These are phyloP conservation scores for Leccinum boreale DNA, from an alignment of 768 basidiomycete genomes.

Conservation along the genomic window DNA sequence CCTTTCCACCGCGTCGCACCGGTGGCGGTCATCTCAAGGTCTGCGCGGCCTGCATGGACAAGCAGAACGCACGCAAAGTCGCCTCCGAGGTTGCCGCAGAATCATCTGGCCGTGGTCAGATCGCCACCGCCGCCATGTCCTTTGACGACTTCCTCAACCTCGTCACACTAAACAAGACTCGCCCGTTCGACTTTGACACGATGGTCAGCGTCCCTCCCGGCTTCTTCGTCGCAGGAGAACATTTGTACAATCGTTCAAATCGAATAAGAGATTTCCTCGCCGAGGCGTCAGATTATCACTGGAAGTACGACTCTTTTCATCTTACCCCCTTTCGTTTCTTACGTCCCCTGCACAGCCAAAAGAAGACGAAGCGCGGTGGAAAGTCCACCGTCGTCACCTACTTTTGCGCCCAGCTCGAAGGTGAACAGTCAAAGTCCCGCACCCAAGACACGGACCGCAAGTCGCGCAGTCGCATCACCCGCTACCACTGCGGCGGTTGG, in stretches of 20 bases:
- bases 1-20: conserved; percentile 30
- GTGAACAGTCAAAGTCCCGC: conserved; percentile 33
- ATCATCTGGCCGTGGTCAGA: conserved; percentile 30
- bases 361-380: conserved; percentile 35
- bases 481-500: conserved; percentile 35
- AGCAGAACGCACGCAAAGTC: conserved; percentile 32
- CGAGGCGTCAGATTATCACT: conserved; percentile 35
- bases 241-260: conserved; percentile 35
- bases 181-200: conserved; percentile 34
- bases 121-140: conserved; percentile 34
- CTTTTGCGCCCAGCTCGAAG: conserved; percentile 34
- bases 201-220: conserved; percentile 34
- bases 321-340: neutral
- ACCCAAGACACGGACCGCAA: conserved; percentile 33
- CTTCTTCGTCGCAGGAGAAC: conserved; percentile 31
- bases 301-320: conserved; percentile 24
- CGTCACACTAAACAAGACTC: conserved; percentile 30
- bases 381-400: conserved; percentile 35
- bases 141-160: conserved; percentile 34
- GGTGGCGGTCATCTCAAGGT: conserved; percentile 33
- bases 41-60: conserved; percentile 32
- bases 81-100: conserved; percentile 30
- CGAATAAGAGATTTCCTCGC: conserved; percentile 33
- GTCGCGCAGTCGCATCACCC: conserved; percentile 33
- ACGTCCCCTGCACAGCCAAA: conserved; percentile 20